These are phyloP conservation scores for Lichtheimia hyalospora DNA, from an alignment of 371 early-diverging fungal genomes.

Conservation along the genomic window DNA sequence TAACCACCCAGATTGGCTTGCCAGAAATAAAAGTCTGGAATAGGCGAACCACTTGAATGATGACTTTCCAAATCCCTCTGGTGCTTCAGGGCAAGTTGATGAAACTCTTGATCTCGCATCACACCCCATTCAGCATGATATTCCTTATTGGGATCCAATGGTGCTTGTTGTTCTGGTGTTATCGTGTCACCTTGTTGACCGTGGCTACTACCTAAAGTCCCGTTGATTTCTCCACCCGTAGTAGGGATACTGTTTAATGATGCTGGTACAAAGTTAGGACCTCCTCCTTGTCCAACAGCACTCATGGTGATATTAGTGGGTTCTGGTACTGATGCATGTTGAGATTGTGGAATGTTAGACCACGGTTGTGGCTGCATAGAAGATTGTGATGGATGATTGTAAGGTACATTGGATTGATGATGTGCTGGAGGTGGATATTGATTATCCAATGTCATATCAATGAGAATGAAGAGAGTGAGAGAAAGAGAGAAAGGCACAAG, in stretches of 20 bases:
- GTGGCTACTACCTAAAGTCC: not conserved
- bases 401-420: not conserved
- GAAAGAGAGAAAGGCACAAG: not conserved
- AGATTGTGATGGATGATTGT: slow-evolving; percentile 3
- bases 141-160: slow-evolving; percentile 6
- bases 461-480: slow-evolving; percentile 2
- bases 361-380: slow-evolving; percentile 2
- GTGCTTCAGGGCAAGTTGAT: slow-evolving; percentile 43
- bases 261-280: not conserved
- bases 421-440: not conserved
- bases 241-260: not conserved
- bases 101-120: slow-evolving; percentile 45
- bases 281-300: too few species aligned
- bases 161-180: not conserved
- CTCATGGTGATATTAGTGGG: too few species aligned
- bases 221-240: not conserved
- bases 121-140: slow-evolving; percentile 52
- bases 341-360: not conserved
- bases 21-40: slow-evolving; percentile 51
- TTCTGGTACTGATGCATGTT: too few species aligned
- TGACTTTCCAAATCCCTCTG: slow-evolving; percentile 45
- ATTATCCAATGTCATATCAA: slow-evolving; percentile 8
- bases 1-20: slow-evolving; percentile 52
- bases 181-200: not conserved
- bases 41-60: slow-evolving; percentile 23